Percentiles rank a stretch among this genome's conserved stretches.
phyloP scores from a whole-genome alignment of 306 rosid genomes.

The Echinosophora koreensis region DNA sequence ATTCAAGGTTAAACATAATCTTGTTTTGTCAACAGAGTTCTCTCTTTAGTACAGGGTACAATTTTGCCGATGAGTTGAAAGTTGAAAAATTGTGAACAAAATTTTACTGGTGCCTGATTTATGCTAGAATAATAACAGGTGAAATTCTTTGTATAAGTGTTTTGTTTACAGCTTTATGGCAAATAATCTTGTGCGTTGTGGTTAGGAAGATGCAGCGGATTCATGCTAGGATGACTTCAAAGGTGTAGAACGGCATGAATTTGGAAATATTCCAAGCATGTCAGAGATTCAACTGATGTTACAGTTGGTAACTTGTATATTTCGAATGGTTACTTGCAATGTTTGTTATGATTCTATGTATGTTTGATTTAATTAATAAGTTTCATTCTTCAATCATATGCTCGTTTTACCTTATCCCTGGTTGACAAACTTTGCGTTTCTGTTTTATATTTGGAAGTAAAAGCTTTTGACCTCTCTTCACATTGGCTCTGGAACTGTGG shows the following conservation, averaged over 20 bases:
- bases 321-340: neutral
- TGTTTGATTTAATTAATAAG: neutral
- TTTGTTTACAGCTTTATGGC: neutral
- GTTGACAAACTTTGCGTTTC: neutral
- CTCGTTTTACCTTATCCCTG: neutral
- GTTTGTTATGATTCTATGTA: neutral
- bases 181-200: conserved; percentile 8
- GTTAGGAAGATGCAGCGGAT: conserved; percentile 11
- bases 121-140: conserved; percentile 39
- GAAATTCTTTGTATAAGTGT: conserved; percentile 9
- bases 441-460: neutral
- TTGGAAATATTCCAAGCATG: neutral
- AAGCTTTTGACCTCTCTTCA: neutral
- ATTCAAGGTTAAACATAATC: conserved; percentile 19
- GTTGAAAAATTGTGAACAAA: conserved; percentile 7
- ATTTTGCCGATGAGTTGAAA: conserved; percentile 37
- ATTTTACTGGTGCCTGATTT: conserved; percentile 11
- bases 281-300: neutral
- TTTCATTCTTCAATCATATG: neutral
- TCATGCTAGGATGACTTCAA: neutral
- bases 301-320: neutral
- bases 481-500: neutral
- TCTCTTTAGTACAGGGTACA: neutral
- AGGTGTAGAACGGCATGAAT: conserved; percentile 8
- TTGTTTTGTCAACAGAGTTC: conserved; percentile 44